Base-by-base conservation (phyloP, 2,329 filamentous ascomycete genomes). In the Phaeosphaeriaceae sp. region DNA sequence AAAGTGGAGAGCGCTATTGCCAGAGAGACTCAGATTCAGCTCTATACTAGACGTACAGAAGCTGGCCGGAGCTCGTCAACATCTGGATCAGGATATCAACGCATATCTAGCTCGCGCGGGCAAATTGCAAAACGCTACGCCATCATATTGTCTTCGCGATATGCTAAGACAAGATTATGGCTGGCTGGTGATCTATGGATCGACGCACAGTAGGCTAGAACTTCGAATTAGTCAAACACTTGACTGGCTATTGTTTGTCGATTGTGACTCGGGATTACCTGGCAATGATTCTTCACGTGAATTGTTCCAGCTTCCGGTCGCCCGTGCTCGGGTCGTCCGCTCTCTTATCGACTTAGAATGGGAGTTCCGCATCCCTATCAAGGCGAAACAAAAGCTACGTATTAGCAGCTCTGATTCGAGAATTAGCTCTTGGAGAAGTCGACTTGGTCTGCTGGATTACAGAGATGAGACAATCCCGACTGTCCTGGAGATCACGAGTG, bases 201-300 rank as follows among this genome's bases (percentile, higher is more conserved):
- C 80, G 3, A 33, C 68, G 1, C 24, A 63, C 10, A 80, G 79
- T 2, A 70, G 65, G 5, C 58, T 84, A n/a, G 76, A 81, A 22
- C 69, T 84, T 17, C 51, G 21, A 1, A 51, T 70, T 80, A 82
- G 82, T 57, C 73, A 6, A 0, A 9, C 58, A 0, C 70, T 75
- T 51, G 50, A 70, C 15, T 87, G 86, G 84, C 71, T 78, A 0
- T 58, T 87, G 0, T 76, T 79, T 61, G 79, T 80, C 13, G 81
- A 80, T 36, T 73, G 81, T n/a, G 69, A 76, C 0, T 53, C 64
- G 3, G 60, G 69, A 15, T 71, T 80, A 27, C 76, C 80, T 1
- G 74, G 76, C 0, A 75, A 78, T 24, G 80, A 77, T 51, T 55
- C 68, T 1, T 61, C 81, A 20, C 75, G 84, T 27, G 76, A 80